phyloP scores from a whole-genome alignment of 2,329 filamentous ascomycete genomes.

The Aspergillus sp. region DNA sequence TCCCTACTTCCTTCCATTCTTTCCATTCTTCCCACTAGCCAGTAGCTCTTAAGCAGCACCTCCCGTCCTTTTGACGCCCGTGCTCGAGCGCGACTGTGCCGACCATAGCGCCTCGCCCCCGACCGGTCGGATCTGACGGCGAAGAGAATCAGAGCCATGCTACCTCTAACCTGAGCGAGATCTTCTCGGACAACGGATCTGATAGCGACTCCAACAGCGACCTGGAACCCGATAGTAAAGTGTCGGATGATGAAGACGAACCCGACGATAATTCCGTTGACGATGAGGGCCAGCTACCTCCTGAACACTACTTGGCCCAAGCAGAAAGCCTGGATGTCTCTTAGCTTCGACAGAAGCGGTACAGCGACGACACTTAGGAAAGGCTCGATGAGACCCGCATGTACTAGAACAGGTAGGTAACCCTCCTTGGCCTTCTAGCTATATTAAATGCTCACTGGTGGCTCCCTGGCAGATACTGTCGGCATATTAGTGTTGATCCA shows the following conservation, averaged over 20 bases:
- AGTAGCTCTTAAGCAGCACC: no score
- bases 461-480: slow-evolving; percentile 14
- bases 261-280: not conserved
- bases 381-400: slow-evolving; percentile 17
- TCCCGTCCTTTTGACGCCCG: no score
- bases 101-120: not conserved
- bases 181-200: not conserved
- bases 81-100: not conserved
- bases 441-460: slow-evolving; percentile 5
- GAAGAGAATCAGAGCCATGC: not conserved
- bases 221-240: not conserved
- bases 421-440: not conserved
- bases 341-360: slow-evolving; percentile 17
- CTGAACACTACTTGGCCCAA: not conserved
- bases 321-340: slow-evolving; percentile 3
- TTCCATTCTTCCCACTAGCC: no score
- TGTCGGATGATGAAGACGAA: not conserved
- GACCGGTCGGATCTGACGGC: not conserved
- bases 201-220: not conserved
- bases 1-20: no score
- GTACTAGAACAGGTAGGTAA: slow-evolving; percentile 16
- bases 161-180: not conserved
- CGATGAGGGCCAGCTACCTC: not conserved
- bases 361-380: slow-evolving; percentile 15
- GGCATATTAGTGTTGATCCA: slow-evolving; percentile 9